phyloP scores from a whole-genome alignment of 1,284 basidiomycete species.

The Ustilago cynodontis region DNA sequence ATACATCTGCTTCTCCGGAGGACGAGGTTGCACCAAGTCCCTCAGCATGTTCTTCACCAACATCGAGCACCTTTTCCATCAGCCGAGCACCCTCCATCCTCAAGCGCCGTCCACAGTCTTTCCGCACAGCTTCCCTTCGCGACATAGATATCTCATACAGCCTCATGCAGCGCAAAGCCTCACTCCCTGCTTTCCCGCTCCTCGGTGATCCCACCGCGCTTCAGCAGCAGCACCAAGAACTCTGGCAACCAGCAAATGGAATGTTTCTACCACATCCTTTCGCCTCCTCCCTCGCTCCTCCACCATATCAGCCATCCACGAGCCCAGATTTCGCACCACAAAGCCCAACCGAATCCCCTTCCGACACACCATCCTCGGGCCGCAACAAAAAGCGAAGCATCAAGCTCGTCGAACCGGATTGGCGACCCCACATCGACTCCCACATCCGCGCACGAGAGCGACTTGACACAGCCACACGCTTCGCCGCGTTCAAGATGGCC shows the following conservation, averaged over 20 bases:
- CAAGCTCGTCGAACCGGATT: conserved; percentile 63
- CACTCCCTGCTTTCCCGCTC: conserved; percentile 14
- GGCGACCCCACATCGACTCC: conserved; percentile 52
- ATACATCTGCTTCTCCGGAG: not conserved
- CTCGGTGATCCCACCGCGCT: conserved; percentile 2
- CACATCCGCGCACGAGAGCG: conserved; percentile 64
- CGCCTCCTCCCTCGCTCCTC: conserved; percentile 21
- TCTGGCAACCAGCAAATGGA: conserved; percentile 12
- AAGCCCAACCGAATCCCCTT: not conserved
- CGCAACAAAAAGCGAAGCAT: conserved; percentile 23
- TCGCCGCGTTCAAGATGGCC: conserved; percentile 17
- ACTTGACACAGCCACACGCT: conserved; percentile 46
- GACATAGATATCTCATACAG: conserved; percentile 39
- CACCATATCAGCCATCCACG: conserved; percentile 24
- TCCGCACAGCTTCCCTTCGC: conserved; percentile 43
- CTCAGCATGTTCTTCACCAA: conserved; percentile 22
- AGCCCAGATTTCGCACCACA: not conserved
- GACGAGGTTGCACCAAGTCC: conserved; percentile 4
- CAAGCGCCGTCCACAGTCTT: conserved; percentile 51
- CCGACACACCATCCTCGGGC: not conserved
- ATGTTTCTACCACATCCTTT: conserved; percentile 1
- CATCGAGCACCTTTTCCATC: conserved; percentile 35
- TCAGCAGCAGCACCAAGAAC: conserved; percentile 15
- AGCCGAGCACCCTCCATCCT: conserved; percentile 56
- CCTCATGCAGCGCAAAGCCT: conserved; percentile 31